A percentile compares a stretch with the other conserved stretches of the same genome.
phyloP scores from a whole-genome alignment of 768 basidiomycete genomes.

The Dentipellis sp. region DNA sequence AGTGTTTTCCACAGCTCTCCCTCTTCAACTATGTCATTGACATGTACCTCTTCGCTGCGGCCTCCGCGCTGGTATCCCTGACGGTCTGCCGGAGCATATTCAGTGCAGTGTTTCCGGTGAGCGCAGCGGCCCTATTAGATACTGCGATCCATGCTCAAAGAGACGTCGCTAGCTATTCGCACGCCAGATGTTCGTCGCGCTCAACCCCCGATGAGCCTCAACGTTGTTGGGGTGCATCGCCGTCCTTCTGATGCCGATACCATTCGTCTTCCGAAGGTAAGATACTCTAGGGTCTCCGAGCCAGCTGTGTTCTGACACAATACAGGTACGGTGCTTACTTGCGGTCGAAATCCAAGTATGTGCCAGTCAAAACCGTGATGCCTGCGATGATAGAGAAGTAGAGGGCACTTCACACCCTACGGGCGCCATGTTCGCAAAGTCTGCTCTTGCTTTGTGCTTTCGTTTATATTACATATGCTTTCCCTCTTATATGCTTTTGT shows the following conservation, averaged over 20 bases:
- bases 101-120: slow-evolving; percentile 25
- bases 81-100: slow-evolving; percentile 45
- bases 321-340: slow-evolving; percentile 8
- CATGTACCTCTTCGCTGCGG: slow-evolving; percentile 43
- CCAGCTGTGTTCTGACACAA: background rate
- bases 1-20: slow-evolving; percentile 28
- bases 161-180: slow-evolving; percentile 33
- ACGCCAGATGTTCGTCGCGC: slow-evolving; percentile 41
- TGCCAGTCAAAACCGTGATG: too few relatives aligned
- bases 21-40: slow-evolving; percentile 57
- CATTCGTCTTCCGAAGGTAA: slow-evolving; percentile 17
- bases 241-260: slow-evolving; percentile 36
- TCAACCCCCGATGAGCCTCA: slow-evolving; percentile 51
- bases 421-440: too few relatives aligned
- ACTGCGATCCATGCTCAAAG: background rate
- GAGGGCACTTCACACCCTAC: too few relatives aligned
- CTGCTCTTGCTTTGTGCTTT: too few relatives aligned
- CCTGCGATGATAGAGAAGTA: too few relatives aligned
- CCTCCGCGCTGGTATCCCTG: slow-evolving; percentile 45
- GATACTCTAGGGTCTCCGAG: background rate
- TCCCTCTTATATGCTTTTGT: too few relatives aligned
- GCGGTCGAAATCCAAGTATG: slow-evolving; percentile 11
- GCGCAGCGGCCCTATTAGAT: background rate
- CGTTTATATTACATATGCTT: too few relatives aligned
- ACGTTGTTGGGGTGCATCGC: slow-evolving; percentile 46